These are phyloP conservation scores for Leptographium wingfieldii DNA, from an alignment of 2,329 filamentous ascomycete genomes.

Conservation along the genomic window DNA sequence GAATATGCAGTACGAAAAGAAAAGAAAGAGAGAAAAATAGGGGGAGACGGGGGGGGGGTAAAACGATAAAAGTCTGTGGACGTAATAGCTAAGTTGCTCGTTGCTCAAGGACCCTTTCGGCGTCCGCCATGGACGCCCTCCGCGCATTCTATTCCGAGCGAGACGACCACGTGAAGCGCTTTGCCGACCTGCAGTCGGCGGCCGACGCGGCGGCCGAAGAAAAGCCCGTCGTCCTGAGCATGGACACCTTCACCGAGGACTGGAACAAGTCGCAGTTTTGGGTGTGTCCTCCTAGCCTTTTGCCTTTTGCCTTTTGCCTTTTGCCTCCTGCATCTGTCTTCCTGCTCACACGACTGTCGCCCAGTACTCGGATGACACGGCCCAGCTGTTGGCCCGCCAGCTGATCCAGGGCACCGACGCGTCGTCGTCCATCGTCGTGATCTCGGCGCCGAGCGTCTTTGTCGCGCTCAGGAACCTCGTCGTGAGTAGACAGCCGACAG, in stretches of 20 bases:
- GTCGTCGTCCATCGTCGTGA: slow-evolving; percentile 47
- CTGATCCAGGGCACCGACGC: slow-evolving; percentile 48
- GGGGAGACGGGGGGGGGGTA: too few species aligned
- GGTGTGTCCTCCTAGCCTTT: slow-evolving; percentile 29
- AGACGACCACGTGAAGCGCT: slow-evolving; percentile 51
- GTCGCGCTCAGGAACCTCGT: slow-evolving; percentile 55
- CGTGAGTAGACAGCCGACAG: neutral
- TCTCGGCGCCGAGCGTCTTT: slow-evolving; percentile 68
- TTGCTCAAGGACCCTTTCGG: slow-evolving; percentile 44
- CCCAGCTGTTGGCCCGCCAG: slow-evolving; percentile 47
- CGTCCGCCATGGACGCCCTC: slow-evolving; percentile 53
- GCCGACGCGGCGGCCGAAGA: slow-evolving; percentile 37
- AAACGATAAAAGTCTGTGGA: neutral
- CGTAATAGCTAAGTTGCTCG: neutral
- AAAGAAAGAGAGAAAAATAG: neutral
- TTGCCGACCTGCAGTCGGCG: slow-evolving; percentile 52
- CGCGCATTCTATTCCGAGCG: slow-evolving; percentile 63
- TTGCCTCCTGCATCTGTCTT: neutral
- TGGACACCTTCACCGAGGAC: slow-evolving; percentile 65
- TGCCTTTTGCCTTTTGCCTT: neutral
- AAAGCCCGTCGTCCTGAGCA: slow-evolving; percentile 29
- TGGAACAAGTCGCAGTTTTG: slow-evolving; percentile 81
- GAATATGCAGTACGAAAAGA: neutral
- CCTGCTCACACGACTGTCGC: neutral
- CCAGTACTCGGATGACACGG: slow-evolving; percentile 62